These are phyloP conservation scores for Pseudogymnoascus sp. DNA, from an alignment of 2,329 filamentous ascomycete species.

Conservation along the genomic window DNA sequence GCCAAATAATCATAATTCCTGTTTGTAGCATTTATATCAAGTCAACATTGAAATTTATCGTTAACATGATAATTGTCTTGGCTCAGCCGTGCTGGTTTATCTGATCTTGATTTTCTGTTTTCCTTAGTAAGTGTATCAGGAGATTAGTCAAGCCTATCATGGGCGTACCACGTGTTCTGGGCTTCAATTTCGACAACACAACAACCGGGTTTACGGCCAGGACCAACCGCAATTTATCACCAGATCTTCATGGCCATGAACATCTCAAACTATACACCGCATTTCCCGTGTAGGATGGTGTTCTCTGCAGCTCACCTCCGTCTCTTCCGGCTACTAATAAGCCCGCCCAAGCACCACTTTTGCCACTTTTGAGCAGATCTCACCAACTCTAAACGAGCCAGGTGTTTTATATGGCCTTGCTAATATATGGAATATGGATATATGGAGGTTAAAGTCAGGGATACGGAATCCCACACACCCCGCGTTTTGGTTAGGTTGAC, in stretches of 20 bases:
- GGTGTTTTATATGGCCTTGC: background rate
- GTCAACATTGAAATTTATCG: background rate
- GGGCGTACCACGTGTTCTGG: background rate
- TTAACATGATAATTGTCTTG: background rate
- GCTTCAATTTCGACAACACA: background rate
- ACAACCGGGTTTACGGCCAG: background rate
- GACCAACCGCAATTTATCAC: background rate
- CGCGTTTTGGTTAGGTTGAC: background rate
- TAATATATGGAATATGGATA: background rate
- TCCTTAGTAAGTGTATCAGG: background rate
- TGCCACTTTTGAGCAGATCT: background rate
- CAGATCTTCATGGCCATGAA: background rate
- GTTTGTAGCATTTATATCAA: background rate
- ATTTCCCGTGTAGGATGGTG: background rate
- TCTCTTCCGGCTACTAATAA: background rate
- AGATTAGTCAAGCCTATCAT: background rate
- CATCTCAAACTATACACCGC: background rate
- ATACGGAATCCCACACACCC: conserved; percentile 5
- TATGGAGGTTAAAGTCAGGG: background rate
- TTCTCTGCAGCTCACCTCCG: background rate
- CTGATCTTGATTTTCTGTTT: background rate
- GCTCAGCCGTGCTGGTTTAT: background rate
- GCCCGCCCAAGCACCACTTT: background rate
- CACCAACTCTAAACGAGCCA: background rate
- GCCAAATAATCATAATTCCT: background rate